Evolutionary conservation across 2,329 filamentous ascomycete species (phyloP).

Genomic region (Blastomyces gilchristii): DNA sequence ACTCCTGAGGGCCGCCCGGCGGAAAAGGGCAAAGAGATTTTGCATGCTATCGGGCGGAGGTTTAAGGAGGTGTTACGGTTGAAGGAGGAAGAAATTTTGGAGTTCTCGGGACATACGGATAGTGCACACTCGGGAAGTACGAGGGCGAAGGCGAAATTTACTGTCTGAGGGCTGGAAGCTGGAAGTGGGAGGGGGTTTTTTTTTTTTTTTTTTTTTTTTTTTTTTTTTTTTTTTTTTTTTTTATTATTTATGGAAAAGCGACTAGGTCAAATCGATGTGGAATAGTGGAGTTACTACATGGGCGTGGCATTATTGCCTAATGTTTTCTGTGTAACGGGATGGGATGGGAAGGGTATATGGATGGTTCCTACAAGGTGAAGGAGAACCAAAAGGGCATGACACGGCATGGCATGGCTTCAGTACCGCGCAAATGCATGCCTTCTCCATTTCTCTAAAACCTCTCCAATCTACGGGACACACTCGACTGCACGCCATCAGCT

Average conservation of each 20-base stretch:
- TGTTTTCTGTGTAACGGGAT: not conserved
- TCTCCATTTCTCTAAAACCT: not conserved
- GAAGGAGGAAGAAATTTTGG: conserved; percentile 63
- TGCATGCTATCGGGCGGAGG: conserved; percentile 71
- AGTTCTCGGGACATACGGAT: conserved; percentile 96
- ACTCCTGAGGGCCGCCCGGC: conserved; percentile 61
- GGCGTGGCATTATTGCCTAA: not conserved
- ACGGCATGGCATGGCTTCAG: not conserved
- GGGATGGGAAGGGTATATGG: not conserved
- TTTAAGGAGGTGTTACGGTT: conserved; percentile 91
- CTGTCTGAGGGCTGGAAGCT: conserved; percentile 48
- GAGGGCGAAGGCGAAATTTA: conserved; percentile 88
- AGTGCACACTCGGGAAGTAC: conserved; percentile 87
- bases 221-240: not conserved
- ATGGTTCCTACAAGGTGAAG: not conserved
- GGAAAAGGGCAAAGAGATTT: conserved; percentile 76
- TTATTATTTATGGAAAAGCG: not conserved
- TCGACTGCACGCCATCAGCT: not conserved
- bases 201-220: not conserved
- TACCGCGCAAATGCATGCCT: not conserved
- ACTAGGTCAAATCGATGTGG: not conserved
- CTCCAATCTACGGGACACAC: not conserved
- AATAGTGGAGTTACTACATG: conserved; percentile 1
- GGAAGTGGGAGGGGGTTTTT: not conserved
- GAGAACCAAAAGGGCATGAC: not conserved